A percentile compares a stretch with the other conserved stretches of the same genome.
Evolutionary conservation across 1,139 yeast species (phyloP).

Genomic region (Lodderomyces metapsilosis): DNA sequence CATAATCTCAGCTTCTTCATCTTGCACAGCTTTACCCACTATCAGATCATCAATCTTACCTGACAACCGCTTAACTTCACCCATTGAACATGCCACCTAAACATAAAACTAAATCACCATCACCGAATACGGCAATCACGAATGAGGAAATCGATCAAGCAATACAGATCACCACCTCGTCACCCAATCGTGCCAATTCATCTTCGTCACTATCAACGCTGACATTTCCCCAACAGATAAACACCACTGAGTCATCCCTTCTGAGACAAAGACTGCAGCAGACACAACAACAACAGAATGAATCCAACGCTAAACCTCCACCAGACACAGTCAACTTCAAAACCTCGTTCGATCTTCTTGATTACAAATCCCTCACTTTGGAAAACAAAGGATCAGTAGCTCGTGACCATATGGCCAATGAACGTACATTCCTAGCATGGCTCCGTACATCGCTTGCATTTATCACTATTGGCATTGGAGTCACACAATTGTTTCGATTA

Average conservation of each 20-base stretch:
- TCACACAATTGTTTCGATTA: constrained; percentile 40
- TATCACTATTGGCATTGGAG: constrained; percentile 42
- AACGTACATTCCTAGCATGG: constrained; percentile 78
- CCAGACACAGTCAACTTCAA: background rate
- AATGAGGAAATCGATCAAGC: background rate
- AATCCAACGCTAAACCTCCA: background rate
- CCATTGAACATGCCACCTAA: no score
- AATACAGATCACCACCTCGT: background rate
- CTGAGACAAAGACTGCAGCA: constrained; percentile 2
- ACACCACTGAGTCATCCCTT: background rate
- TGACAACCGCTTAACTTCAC: no score
- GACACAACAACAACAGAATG: constrained; percentile 2
- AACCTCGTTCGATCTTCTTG: constrained; percentile 8
- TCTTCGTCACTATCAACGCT: background rate
- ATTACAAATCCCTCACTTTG: constrained; percentile 28
- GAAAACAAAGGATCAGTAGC: constrained; percentile 51
- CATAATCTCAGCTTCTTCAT: no score
- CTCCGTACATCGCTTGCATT: constrained; percentile 55
- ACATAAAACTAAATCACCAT: constrained; percentile 1
- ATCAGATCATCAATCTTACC: background rate
- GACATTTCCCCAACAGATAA: background rate
- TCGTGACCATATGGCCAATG: constrained; percentile 66
- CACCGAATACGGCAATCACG: background rate
- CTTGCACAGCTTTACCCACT: background rate
- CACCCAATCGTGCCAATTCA: background rate